Evolutionary conservation across 345 rosid genomes (phyloP).

Genomic region (Acer campestre): DNA sequence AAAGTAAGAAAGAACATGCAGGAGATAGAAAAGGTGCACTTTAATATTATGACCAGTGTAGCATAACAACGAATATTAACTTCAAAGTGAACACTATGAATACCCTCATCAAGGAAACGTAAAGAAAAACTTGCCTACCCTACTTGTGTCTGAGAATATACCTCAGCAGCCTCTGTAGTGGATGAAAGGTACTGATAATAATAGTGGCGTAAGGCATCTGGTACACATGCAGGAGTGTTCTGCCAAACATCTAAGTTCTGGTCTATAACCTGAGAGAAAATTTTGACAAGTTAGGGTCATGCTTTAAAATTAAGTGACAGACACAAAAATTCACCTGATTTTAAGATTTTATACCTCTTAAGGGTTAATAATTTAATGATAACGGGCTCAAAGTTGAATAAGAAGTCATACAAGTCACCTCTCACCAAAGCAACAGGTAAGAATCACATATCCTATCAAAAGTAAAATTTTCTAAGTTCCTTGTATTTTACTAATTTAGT

Average conservation of each 20-base stretch:
- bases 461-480: not conserved
- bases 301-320: not conserved
- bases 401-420: not conserved
- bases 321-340: constrained; percentile 13
- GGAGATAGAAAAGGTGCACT: not conserved
- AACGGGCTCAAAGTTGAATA: not conserved
- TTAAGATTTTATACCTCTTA: constrained; percentile 3
- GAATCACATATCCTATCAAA: not conserved
- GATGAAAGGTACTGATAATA: constrained; percentile 97
- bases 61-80: constrained; percentile 13
- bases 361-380: constrained; percentile 1
- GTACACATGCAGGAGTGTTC: constrained; percentile 79
- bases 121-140: constrained; percentile 25
- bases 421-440: not conserved
- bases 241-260: constrained; percentile 92
- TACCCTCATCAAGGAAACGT: constrained; percentile 2
- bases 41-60: not conserved
- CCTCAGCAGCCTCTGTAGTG: constrained; percentile 97
- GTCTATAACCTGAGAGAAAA: constrained; percentile 75
- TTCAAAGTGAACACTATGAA: not conserved
- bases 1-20: constrained; percentile 4
- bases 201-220: constrained; percentile 94
- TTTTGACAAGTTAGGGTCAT: constrained; percentile 16
- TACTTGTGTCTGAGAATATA: constrained; percentile 25
- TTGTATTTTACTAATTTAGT: not conserved